Evolutionary conservation across 192 early-diverging fungal species (phyloP), one percentile per base, ranked within the genome.

Genomic region (Geranomyces variabilis): DNA sequence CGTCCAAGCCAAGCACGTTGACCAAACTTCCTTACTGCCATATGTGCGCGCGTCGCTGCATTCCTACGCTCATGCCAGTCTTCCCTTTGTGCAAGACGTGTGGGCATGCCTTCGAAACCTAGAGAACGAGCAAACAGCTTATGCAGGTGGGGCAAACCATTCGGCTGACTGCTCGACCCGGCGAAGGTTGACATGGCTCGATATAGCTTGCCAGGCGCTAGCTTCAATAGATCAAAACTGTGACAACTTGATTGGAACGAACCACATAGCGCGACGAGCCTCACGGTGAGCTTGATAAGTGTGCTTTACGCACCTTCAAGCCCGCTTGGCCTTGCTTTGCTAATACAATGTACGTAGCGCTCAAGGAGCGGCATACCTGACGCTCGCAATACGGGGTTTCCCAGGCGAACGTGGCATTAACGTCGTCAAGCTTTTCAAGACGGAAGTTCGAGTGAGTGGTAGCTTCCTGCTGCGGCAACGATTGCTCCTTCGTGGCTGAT

Each of bases 301-400:
- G 46, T 19, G 46, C 46, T 12, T 14, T 12, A 19, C 46, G n/a
- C n/a, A n/a, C n/a, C n/a, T n/a, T n/a, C n/a, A n/a, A n/a, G n/a
- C n/a, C n/a, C n/a, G n/a, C n/a, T n/a, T n/a, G n/a, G n/a, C n/a
- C n/a, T n/a, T 26, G 51, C 3, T 53, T 53, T 4, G 51, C 36
- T 41, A 10, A 41, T 7, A 10, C 3, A 10, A 41, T 10, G 10
- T 41, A 10, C 29, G 36, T 33, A 70, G 59, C 44, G 84, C 89
- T 5, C 91, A 92, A 76, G 90, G 91, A 24, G 82, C 85, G 19
- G 90, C 89, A 6, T 88, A 87, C 72, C 67, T 92, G 22, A 88
- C 87, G 47, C 77, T 92, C 49, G 83, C 86, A 34, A 66, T 80
- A 19, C 85, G 89, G 45, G 87, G 84, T 29, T 92, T 92, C 77